These are phyloP conservation scores for Croton setiger DNA, from an alignment of 441 rosid genomes.

Conservation along the genomic window DNA sequence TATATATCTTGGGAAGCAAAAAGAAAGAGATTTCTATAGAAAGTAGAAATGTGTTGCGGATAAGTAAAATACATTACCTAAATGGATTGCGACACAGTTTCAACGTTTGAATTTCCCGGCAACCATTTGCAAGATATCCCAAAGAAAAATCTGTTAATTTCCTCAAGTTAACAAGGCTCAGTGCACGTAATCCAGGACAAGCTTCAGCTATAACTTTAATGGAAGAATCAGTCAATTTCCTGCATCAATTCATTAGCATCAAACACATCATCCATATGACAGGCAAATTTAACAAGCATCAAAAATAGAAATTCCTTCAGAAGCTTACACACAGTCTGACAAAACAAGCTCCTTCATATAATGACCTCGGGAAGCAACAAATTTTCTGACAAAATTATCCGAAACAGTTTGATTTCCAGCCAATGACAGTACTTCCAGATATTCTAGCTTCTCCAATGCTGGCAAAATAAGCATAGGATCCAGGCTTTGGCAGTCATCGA, in stretches of 20 bases:
- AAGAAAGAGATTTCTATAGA: background rate
- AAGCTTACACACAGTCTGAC: constrained; percentile 60
- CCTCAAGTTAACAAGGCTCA: constrained; percentile 59
- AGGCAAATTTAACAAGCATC: constrained; percentile 15
- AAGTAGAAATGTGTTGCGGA: background rate
- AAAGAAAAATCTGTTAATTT: constrained; percentile 79
- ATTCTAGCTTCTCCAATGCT: constrained; percentile 59
- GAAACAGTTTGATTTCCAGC: constrained; percentile 58
- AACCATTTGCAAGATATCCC: constrained; percentile 81
- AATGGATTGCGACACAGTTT: constrained; percentile 64
- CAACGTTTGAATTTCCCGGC: constrained; percentile 53
- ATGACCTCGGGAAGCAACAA: constrained; percentile 45
- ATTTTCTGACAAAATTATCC: constrained; percentile 52
- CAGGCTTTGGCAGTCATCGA: constrained; percentile 77
- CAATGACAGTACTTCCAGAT: constrained; percentile 68
- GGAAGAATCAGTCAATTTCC: constrained; percentile 79
- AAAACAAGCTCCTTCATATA: constrained; percentile 68
- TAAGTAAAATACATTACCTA: constrained; percentile 36
- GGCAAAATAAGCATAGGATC: constrained; percentile 56
- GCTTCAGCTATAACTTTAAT: constrained; percentile 65
- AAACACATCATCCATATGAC: constrained; percentile 8
- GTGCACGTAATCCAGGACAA: constrained; percentile 54
- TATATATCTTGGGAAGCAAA: background rate
- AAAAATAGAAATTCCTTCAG: background rate
- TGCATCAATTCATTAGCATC: constrained; percentile 33